These are phyloP conservation scores for Limonium bicolor DNA, from an alignment of 148 eudicot genomes.

Conservation along the genomic window DNA sequence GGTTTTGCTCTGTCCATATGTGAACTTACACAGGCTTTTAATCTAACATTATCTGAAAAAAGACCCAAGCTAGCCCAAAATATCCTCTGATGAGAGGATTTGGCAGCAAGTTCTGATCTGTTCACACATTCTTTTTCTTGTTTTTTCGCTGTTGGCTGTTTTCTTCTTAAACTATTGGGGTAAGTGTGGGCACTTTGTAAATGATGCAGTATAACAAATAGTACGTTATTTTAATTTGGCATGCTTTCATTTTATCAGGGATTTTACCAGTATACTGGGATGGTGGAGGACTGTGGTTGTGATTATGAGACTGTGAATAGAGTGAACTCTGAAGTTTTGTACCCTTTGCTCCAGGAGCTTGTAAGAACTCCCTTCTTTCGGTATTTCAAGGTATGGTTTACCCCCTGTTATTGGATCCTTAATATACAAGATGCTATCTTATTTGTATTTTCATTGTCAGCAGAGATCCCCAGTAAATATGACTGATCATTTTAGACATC, in stretches of 20 bases:
- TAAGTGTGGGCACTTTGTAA: too few relatives aligned
- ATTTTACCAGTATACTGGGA: constrained; percentile 45
- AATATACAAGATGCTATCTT: too few relatives aligned
- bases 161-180: too few relatives aligned
- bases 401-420: too few relatives aligned
- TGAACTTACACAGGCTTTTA: too few relatives aligned
- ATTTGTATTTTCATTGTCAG: too few relatives aligned
- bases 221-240: neutral
- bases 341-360: constrained; percentile 88
- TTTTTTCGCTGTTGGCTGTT: neutral
- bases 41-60: too few relatives aligned
- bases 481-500: too few relatives aligned
- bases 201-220: too few relatives aligned
- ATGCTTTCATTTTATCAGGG: constrained; percentile 1
- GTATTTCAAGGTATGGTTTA: constrained; percentile 72
- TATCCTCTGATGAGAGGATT: neutral
- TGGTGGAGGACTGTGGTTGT: constrained; percentile 95
- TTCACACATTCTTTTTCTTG: neutral
- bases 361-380: constrained; percentile 83
- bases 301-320: constrained; percentile 83
- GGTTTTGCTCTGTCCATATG: too few relatives aligned
- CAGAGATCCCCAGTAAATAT: too few relatives aligned
- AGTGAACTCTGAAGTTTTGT: constrained; percentile 59
- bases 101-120: neutral
- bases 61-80: neutral